phyloP scores from a whole-genome alignment of 768 basidiomycete species.

The Lentinus brumalis region DNA sequence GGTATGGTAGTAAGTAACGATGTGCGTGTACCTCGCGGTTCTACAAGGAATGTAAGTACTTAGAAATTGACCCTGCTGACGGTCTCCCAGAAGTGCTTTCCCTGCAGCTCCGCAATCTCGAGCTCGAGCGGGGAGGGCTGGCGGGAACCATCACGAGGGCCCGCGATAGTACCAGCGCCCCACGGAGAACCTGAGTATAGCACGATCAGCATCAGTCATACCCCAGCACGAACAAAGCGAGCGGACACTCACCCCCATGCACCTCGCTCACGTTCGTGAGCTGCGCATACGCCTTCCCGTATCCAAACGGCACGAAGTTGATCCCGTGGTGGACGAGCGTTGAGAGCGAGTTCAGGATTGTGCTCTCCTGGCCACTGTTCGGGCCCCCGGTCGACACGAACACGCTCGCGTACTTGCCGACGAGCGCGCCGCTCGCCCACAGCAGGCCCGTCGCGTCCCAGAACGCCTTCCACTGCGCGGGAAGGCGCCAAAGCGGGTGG shows the following conservation, averaged over 20 bases:
- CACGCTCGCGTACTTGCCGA: constrained; percentile 75
- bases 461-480: constrained; percentile 81
- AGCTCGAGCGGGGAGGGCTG: constrained; percentile 44
- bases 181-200: constrained; percentile 63
- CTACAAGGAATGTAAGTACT: too few species aligned
- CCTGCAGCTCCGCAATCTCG: constrained; percentile 49
- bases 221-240: not conserved
- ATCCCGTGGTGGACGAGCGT: constrained; percentile 59
- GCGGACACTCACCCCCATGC: constrained; percentile 44
- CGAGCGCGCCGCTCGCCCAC: constrained; percentile 60
- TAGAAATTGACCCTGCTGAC: constrained; percentile 42
- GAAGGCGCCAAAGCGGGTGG: constrained; percentile 81
- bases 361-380: constrained; percentile 72
- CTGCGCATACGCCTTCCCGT: constrained; percentile 43
- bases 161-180: constrained; percentile 75
- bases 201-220: not conserved
- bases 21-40: too few species aligned
- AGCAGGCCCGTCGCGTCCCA: constrained; percentile 78
- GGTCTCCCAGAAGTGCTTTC: constrained; percentile 50
- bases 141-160: constrained; percentile 53
- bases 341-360: constrained; percentile 39
- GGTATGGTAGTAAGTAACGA: too few species aligned
- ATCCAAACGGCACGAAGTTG: constrained; percentile 55
- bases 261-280: constrained; percentile 44
- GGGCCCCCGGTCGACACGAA: constrained; percentile 73